These are phyloP conservation scores for Cytospora piceae DNA, from an alignment of 2,329 filamentous ascomycete genomes.

Conservation along the genomic window DNA sequence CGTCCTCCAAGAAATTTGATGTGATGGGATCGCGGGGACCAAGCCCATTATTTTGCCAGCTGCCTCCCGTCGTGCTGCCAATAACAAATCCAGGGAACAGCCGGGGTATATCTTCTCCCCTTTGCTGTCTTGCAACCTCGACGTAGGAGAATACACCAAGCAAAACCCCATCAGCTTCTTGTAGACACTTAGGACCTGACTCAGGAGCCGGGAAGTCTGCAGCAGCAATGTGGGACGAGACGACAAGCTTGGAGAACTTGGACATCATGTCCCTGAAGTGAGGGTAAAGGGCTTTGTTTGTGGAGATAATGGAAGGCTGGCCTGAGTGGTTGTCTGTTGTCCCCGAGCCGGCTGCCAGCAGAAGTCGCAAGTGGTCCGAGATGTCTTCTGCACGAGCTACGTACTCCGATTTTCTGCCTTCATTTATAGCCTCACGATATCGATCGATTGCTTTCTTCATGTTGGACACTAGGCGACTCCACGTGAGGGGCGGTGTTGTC, in stretches of 20 bases:
- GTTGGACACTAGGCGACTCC: constrained; percentile 87
- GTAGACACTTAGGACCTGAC: constrained; percentile 90
- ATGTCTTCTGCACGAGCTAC: constrained; percentile 96
- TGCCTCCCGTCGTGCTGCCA: constrained; percentile 80
- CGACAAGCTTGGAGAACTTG: constrained; percentile 97
- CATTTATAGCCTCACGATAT: constrained; percentile 87
- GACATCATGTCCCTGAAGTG: constrained; percentile 99
- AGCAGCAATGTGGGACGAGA: constrained; percentile 96
- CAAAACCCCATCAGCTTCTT: constrained; percentile 95
- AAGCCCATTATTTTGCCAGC: constrained; percentile 78
- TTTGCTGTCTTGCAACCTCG: constrained; percentile 89
- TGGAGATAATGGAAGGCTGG: constrained; percentile 98
- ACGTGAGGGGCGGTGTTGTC: constrained; percentile 78
- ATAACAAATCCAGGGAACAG: constrained; percentile 91
- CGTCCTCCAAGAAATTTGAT: constrained; percentile 85
- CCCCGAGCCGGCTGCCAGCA: constrained; percentile 93
- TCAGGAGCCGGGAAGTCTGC: constrained; percentile 95
- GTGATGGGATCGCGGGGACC: constrained; percentile 71
- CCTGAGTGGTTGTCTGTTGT: constrained; percentile 99
- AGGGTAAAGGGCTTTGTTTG: constrained; percentile 94
- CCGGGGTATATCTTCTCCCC: constrained; percentile 91
- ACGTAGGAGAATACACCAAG: constrained; percentile 95
- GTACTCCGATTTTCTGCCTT: constrained; percentile 83
- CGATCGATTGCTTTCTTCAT: constrained; percentile 90
- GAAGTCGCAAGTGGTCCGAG: constrained; percentile 88